Base-by-base conservation (phyloP, 805 yeast genomes). In the Candida boidinii region DNA sequence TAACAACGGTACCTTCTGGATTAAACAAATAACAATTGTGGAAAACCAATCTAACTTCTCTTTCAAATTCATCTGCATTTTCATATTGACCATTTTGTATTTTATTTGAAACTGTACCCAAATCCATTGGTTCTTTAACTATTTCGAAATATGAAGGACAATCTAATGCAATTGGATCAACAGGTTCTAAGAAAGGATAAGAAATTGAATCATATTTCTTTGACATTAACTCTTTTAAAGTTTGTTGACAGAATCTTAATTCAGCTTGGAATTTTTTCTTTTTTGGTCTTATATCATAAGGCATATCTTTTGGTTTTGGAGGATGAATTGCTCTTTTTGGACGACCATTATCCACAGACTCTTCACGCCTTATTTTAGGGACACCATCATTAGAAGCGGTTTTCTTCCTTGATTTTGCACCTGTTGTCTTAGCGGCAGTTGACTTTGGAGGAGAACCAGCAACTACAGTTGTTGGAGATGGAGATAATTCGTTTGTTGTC, bases 291-390 rank as follows among this genome's bases (percentile, higher is more conserved):
- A 76, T 76, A 49, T 87, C 96, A 49, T 85, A 86, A 3, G 95
- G 94, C 56, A 88, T 74, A 53, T 92, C 96, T 51, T 85, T 85
- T 21, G 95, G 84, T 51, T 83, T 80, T 34, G 98, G 98, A 3
- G 98, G 98, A 54, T 88, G 96, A 30, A 92, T 86, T 45, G 86
- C 92, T 45, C 98, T 75, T 58, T 90, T 90, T 24, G 97, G 97
- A 44, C 98, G 70, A 20, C 88, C 92, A 33, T 78, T 83, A 25
- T 45, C 54, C 21, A 42, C 31, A 17, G 79, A 76, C 21, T 81
- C 75, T 39, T 86, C 94, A 37, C 90, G 70, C 53, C 94, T 71
- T 31, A 80, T 70, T n/a, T 62, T 61, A 9, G 82, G 83, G 15
- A 73, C 66, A 12, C 76, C 80, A 27, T 66, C 53, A 1, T 64